Percentiles rank a stretch among this genome's conserved stretches.
Conservation (phyloP, 2,329 filamentous ascomycete species). For the Sporothrix luriei region DNA sequence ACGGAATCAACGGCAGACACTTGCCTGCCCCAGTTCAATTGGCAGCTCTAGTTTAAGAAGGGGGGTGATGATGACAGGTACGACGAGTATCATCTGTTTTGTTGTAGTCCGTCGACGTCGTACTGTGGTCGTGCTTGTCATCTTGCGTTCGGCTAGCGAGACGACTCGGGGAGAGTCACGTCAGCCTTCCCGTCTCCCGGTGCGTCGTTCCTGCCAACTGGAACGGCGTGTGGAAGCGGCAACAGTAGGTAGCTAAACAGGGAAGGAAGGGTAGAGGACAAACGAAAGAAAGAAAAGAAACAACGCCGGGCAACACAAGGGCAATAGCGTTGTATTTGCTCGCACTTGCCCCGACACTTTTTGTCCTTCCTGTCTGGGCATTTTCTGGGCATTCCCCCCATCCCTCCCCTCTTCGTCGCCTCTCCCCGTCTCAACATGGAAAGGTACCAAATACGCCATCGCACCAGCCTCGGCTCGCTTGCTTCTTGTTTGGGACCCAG, state of each 20-base stretch:
- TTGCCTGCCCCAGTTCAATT: background rate
- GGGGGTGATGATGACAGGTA: background rate
- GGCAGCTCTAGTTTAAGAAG: background rate
- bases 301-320: background rate
- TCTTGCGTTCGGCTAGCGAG: background rate
- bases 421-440: background rate
- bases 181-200: background rate
- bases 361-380: background rate
- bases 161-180: background rate
- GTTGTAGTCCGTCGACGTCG: background rate
- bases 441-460: background rate
- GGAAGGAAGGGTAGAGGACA: background rate
- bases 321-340: background rate
- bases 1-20: background rate
- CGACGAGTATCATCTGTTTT: background rate
- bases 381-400: background rate
- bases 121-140: slow-evolving; percentile 1
- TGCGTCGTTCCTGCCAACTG: background rate
- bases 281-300: background rate
- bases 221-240: no score
- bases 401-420: background rate
- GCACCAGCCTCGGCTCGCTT: slow-evolving; percentile 21
- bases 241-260: no score
- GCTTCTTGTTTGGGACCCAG: slow-evolving; percentile 1
- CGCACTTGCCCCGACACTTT: background rate